These are phyloP conservation scores for Exophiala sp. DNA, from an alignment of 2,329 filamentous ascomycete species.

Conservation along the genomic window DNA sequence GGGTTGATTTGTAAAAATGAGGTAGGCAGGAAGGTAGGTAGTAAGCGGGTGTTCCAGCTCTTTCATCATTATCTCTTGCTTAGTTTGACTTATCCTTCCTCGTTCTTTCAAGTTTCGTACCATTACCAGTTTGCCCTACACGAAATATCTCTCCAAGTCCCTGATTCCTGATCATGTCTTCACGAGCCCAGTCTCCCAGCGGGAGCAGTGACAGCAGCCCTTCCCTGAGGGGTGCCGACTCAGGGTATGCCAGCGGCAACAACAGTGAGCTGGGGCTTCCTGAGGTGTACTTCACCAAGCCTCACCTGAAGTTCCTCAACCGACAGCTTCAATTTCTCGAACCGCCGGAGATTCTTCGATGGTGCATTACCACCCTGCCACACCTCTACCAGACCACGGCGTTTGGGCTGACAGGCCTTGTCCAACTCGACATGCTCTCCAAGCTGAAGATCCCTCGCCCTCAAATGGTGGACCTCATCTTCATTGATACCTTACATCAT, in stretches of 20 bases:
- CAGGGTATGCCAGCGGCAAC: slow-evolving; percentile 72
- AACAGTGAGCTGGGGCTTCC: slow-evolving; percentile 61
- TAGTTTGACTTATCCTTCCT: slow-evolving; percentile 1
- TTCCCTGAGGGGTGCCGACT: slow-evolving; percentile 53
- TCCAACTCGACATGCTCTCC: slow-evolving; percentile 66
- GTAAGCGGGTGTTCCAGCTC: slow-evolving; percentile 14
- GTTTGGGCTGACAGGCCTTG: slow-evolving; percentile 74
- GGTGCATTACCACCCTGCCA: slow-evolving; percentile 86
- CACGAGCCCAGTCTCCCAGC: slow-evolving; percentile 14
- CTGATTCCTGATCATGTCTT: slow-evolving; percentile 13
- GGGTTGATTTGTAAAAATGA: slow-evolving; percentile 22
- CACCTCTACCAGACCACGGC: slow-evolving; percentile 82
- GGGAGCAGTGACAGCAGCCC: slow-evolving; percentile 23
- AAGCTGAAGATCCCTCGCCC: slow-evolving; percentile 46
- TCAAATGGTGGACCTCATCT: slow-evolving; percentile 53
- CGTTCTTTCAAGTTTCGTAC: slow-evolving; percentile 5
- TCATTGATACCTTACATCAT: slow-evolving; percentile 79
- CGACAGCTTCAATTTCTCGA: slow-evolving; percentile 78
- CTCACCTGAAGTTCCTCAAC: slow-evolving; percentile 88
- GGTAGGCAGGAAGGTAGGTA: not conserved
- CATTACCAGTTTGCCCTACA: not conserved
- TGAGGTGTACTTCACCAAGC: slow-evolving; percentile 75
- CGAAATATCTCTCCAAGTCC: no score
- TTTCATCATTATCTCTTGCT: slow-evolving; percentile 8
- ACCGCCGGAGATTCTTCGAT: slow-evolving; percentile 83